These are phyloP conservation scores for Ophiorrhiza pumila DNA, from an alignment of 257 asterid species.

Conservation along the genomic window DNA sequence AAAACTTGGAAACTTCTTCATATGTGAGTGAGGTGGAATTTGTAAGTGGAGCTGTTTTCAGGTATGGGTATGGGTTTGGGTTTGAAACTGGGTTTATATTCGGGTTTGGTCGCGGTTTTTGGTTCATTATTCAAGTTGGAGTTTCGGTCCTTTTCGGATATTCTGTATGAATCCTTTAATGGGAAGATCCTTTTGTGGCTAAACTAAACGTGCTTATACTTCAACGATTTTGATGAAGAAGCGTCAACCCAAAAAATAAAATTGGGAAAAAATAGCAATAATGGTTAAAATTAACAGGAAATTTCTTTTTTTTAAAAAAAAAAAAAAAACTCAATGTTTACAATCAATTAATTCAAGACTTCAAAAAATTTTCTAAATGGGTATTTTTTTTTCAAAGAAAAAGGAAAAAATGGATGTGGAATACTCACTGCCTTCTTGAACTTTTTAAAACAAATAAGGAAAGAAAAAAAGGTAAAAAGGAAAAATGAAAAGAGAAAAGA, in stretches of 20 bases:
- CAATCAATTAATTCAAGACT: too few relatives aligned
- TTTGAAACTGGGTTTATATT: slow-evolving; percentile 20
- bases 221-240: background rate
- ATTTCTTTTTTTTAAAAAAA: too few relatives aligned
- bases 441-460: too few relatives aligned
- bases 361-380: too few relatives aligned
- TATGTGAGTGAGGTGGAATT: slow-evolving; percentile 36
- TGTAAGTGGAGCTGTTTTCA: slow-evolving; percentile 17
- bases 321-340: too few relatives aligned
- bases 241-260: background rate
- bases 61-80: slow-evolving; percentile 22
- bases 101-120: slow-evolving; percentile 24
- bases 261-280: too few relatives aligned
- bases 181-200: background rate
- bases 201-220: background rate
- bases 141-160: background rate
- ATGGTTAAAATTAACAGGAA: too few relatives aligned
- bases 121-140: background rate
- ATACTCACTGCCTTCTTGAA: too few relatives aligned
- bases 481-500: too few relatives aligned
- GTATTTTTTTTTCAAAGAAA: too few relatives aligned
- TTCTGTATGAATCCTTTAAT: background rate
- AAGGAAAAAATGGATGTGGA: too few relatives aligned
- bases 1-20: slow-evolving; percentile 46
- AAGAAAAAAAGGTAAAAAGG: too few relatives aligned